phyloP scores from a whole-genome alignment of 2,329 filamentous ascomycete genomes.

The Colletotrichum noveboracense region DNA sequence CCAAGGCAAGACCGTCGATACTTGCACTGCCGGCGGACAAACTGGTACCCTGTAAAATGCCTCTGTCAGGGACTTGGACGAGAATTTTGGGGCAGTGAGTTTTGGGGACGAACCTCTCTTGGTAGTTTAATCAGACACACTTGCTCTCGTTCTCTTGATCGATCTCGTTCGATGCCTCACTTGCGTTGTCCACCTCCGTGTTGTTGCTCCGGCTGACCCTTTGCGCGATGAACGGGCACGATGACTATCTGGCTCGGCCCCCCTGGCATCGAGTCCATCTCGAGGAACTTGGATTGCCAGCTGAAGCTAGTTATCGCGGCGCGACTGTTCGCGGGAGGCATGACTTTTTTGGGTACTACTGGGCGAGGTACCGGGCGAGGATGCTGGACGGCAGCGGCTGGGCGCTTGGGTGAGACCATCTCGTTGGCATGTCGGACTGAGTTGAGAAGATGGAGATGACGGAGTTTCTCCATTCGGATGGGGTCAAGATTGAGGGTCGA shows the following conservation, averaged over 20 bases:
- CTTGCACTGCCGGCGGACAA: constrained; percentile 11
- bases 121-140: not conserved
- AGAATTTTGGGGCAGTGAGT: not conserved
- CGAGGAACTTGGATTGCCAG: not conserved
- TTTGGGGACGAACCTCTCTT: not conserved
- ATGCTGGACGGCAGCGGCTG: not conserved
- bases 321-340: not conserved
- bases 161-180: accelerated
- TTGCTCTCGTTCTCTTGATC: not conserved
- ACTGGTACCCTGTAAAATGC: not conserved
- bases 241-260: not conserved
- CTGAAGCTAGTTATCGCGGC: not conserved
- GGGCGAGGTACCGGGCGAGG: not conserved
- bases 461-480: not conserved
- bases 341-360: not conserved
- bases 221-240: not conserved
- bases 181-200: not conserved
- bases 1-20: not conserved
- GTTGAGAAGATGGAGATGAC: not conserved
- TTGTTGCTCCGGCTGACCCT: not conserved
- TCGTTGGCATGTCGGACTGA: not conserved
- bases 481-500: not conserved
- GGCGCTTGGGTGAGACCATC: not conserved
- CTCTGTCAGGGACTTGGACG: not conserved
- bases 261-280: not conserved